A percentile compares a stretch with the other conserved stretches of the same genome.
Evolutionary conservation across 1,139 yeast genomes (phyloP).

Genomic region (Candida tropicalis): DNA sequence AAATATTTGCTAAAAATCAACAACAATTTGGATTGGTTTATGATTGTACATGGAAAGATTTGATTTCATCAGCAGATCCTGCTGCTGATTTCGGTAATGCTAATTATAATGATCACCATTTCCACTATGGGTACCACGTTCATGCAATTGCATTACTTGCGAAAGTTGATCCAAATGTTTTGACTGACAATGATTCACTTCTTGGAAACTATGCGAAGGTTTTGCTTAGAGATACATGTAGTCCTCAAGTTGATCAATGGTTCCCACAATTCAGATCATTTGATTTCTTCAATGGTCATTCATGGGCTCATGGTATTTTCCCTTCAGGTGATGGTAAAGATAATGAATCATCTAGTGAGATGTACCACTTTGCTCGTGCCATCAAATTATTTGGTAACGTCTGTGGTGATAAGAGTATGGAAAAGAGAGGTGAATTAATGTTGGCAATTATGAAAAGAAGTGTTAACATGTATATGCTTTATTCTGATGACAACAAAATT

Average conservation of each 20-base stretch:
- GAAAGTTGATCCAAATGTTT: constrained; percentile 49
- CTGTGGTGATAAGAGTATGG: constrained; percentile 37
- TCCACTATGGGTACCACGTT: constrained; percentile 78
- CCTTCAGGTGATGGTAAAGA: constrained; percentile 51
- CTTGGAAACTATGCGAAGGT: constrained; percentile 36
- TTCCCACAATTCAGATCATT: constrained; percentile 47
- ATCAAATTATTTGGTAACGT: constrained; percentile 43
- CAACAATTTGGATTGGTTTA: constrained; percentile 66
- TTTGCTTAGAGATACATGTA: constrained; percentile 45
- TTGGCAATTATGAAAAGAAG: constrained; percentile 44
- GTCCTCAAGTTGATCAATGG: constrained; percentile 35
- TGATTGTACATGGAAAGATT: constrained; percentile 74
- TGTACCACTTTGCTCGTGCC: constrained; percentile 47
- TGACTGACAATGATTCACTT: constrained; percentile 27
- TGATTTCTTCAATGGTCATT: constrained; percentile 52
- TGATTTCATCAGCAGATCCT: constrained; percentile 67
- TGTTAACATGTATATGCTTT: constrained; percentile 49
- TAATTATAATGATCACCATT: constrained; percentile 79
- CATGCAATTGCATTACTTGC: constrained; percentile 72
- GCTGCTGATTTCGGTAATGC: constrained; percentile 78
- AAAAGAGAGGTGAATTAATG: constrained; percentile 42
- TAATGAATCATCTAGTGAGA: constrained; percentile 50
- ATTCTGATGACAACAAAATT: constrained; percentile 38
- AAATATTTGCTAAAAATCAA: constrained; percentile 56
- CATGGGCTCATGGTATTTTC: constrained; percentile 49